Evolutionary conservation across 345 rosid species (phyloP), one percentile per base, ranked within the genome.

Genomic region (Cochlearia excelsa): DNA sequence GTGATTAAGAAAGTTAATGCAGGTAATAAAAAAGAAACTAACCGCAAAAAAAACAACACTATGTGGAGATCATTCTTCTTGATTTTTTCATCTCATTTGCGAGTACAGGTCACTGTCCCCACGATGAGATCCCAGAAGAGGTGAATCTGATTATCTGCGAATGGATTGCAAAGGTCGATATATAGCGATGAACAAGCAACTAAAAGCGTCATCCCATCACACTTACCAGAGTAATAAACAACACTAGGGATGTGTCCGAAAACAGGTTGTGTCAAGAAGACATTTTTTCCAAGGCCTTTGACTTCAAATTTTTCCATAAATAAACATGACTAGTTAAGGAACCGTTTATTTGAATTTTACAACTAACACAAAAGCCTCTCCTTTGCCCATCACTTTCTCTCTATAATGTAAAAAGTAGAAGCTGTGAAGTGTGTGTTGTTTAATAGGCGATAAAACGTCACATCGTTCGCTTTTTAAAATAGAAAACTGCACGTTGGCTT

Each of bases 61-160:
- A 27, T 3, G 26, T 50, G 3, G 6, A 51, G 30, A 11, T 50
- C 43, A 30, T 48, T 75, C 35, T 61, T 43, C n/a, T 28, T 10
- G 28, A 33, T 30, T 40, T 26, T 11, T 16, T 16, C 23, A 16
- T 16, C 23, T 16, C 26, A 33, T 44, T 35, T 64, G 23, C 30
- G 43, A 30, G 56, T 74, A 37, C 79, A 80, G 96, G 94, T 9
- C 96, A 89, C 59, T 86, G 96, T 39, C 94, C 94, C 47, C 94
- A 89, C n/a, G 96, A 84, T 42, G 97, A 89, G 81, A 61, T 39
- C 59, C 89, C 95, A 9, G 82, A 78, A 63, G 78, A 77, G 58
- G 87, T 84, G 5, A 89, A 89, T 63, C 51, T 60, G 7, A 65
- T 82, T 11, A 58, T 84, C 65, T 39, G 80, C 44, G 76, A 81